Percentiles rank a stretch among this genome's conserved stretches.
These are phyloP conservation scores for Irpex lacteus DNA, from an alignment of 1,284 basidiomycete species.

Conservation along the genomic window DNA sequence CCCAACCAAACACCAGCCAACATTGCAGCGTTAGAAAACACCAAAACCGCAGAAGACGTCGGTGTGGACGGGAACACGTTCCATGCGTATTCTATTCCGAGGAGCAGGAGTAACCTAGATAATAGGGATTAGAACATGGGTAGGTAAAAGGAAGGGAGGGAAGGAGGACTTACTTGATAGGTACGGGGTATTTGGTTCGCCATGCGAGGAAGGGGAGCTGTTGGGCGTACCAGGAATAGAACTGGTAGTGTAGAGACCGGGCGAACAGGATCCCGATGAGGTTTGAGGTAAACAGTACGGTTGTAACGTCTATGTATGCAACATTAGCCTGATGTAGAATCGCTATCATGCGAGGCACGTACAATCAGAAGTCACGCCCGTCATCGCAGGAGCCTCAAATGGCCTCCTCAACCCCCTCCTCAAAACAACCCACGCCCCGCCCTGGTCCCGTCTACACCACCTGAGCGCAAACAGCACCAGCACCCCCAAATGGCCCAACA, in stretches of 20 bases:
- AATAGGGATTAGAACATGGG: neutral
- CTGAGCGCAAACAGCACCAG: constrained; percentile 71
- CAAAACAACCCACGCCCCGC: constrained; percentile 59
- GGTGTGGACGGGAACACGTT: constrained; percentile 82
- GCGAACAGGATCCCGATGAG: constrained; percentile 91
- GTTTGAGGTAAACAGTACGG: constrained; percentile 88
- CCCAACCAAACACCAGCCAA: constrained; percentile 67
- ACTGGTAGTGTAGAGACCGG: constrained; percentile 97
- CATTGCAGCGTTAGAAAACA: constrained; percentile 55
- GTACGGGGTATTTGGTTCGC: constrained; percentile 63
- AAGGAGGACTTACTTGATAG: constrained; percentile 52
- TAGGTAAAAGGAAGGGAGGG: neutral
- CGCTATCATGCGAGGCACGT: constrained; percentile 23
- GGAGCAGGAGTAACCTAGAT: constrained; percentile 58
- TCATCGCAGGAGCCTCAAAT: constrained; percentile 40
- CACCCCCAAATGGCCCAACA: constrained; percentile 62
- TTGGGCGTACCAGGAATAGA: constrained; percentile 97
- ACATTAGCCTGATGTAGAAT: constrained; percentile 13
- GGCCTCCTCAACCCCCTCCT: constrained; percentile 55
- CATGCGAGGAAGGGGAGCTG: constrained; percentile 87
- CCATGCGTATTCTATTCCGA: constrained; percentile 83
- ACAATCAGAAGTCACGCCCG: constrained; percentile 59
- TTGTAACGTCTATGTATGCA: constrained; percentile 63
- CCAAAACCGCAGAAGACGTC: constrained; percentile 64
- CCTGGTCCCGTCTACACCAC: constrained; percentile 65